Evolutionary conservation across 2,329 filamentous ascomycete genomes (phyloP).

Genomic region (Celoporthe dispersa): DNA sequence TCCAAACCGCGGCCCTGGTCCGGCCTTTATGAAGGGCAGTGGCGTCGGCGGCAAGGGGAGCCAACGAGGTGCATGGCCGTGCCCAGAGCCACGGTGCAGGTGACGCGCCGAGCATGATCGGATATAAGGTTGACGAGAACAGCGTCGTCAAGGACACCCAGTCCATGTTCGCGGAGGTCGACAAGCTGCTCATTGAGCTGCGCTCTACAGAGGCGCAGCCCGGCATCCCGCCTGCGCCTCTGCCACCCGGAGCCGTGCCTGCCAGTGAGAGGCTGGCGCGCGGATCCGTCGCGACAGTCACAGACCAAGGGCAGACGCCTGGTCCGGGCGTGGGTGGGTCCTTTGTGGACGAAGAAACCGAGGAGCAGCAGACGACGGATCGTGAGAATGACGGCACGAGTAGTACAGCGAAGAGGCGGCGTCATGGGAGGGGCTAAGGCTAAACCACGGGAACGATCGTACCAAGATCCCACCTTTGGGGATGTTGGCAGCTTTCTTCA

Average conservation of each 20-base stretch:
- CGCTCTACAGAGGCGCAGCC: constrained; percentile 70
- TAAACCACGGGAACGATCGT: background rate
- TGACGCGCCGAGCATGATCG: constrained; percentile 52
- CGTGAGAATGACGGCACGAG: constrained; percentile 28
- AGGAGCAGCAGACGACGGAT: constrained; percentile 24
- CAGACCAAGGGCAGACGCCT: constrained; percentile 22
- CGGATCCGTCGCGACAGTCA: constrained; percentile 20
- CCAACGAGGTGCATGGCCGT: constrained; percentile 40
- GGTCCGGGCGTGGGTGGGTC: constrained; percentile 23
- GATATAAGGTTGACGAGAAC: constrained; percentile 77
- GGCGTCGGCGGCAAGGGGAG: constrained; percentile 41
- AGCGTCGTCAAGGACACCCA: constrained; percentile 85
- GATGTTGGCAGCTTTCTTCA: background rate
- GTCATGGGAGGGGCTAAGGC: constrained; percentile 32
- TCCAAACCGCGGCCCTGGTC: constrained; percentile 70
- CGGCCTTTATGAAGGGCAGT: constrained; percentile 57
- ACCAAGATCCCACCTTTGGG: background rate
- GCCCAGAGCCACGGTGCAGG: constrained; percentile 30
- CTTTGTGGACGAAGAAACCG: constrained; percentile 23
- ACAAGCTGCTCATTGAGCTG: constrained; percentile 76
- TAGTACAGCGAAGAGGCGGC: constrained; percentile 34
- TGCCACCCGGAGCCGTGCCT: constrained; percentile 31
- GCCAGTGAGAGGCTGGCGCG: constrained; percentile 28
- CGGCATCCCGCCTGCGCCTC: constrained; percentile 42
- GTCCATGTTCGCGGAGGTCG: constrained; percentile 88